phyloP scores from a whole-genome alignment of 345 rosid species.

The Lenwebbia sp. region DNA sequence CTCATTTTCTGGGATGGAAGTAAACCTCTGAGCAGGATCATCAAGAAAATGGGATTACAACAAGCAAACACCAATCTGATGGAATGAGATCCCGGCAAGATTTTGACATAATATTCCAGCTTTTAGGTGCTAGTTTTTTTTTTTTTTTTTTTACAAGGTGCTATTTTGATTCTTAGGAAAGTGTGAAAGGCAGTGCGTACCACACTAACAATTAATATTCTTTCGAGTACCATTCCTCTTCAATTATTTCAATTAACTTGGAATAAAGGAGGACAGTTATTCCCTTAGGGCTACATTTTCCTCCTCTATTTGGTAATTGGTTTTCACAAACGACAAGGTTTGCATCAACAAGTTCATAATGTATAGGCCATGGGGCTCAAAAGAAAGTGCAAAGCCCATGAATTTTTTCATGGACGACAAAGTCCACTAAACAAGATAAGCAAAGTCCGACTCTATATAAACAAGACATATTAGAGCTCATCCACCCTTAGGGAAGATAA shows the following conservation, averaged over 20 bases:
- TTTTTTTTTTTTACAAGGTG: too few species aligned
- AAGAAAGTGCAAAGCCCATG: neutral
- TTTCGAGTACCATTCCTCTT: neutral
- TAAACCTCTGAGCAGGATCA: neutral
- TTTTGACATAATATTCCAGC: neutral
- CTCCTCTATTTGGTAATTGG: neutral
- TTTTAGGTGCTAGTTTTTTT: neutral
- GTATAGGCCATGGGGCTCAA: neutral
- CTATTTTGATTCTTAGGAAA: neutral
- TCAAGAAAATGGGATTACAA: neutral
- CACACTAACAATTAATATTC: neutral
- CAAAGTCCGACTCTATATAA: too few species aligned
- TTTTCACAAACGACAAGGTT: neutral
- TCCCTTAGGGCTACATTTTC: neutral
- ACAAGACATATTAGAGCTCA: too few species aligned
- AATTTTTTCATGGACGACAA: too few species aligned
- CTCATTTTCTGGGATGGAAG: neutral
- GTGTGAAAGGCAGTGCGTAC: neutral
- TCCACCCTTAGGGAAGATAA: too few species aligned
- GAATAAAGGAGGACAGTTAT: neutral
- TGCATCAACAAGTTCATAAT: neutral
- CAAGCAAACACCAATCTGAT: neutral
- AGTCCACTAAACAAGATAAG: too few species aligned
- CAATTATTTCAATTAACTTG: neutral
- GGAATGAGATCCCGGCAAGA: neutral